Base-by-base conservation (phyloP, 2,329 filamentous ascomycete species). In the Colletotrichum orchidophilum region DNA sequence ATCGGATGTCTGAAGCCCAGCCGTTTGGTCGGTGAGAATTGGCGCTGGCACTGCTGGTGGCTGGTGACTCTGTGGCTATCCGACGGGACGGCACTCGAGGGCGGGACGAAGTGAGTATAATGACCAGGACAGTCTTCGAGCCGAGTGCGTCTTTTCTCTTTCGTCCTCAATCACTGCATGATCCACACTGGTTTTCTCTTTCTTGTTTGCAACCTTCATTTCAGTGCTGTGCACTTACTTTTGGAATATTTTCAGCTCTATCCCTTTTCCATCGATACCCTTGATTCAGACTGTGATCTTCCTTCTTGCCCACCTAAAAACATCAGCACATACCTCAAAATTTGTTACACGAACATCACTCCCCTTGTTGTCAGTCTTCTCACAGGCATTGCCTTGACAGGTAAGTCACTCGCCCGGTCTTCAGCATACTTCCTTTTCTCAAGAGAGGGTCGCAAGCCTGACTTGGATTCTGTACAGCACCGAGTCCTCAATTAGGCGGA, bases 381-480 rank as follows among this genome's bases (percentile, higher is more conserved):
- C 55, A 70, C 67, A 35, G 67, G 67, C 63, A 70, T 61, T 66
- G 67, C 55, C 11, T 54, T 66, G 50, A 61, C 67, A 29, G 67
- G 67, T 70, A 31, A 39, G 66, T 26, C 24, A 13, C 5, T 3
- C 1, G 1, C 18, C 5, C 5, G 21, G 5, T 27, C 18, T 24
- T n/a, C 33, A 3, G 4, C 3, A 46, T n/a, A 2, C 15, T 18
- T 11, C 18, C 7, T 46, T 18, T 18, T 46, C 39, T 46, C 4
- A 53, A 42, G 18, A 26, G 8, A 50, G 24, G 2, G 5, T 24
- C n/a, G 0, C n/a, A 13, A 33, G 52, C 1, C 29, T 66, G 5
- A 52, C 24, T 8, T 12, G 3, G n/a, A 3, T 31, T 9, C 3
- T 12, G 9, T n/a, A 26, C 63, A 66, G 67, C 67, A 2, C 67